Evolutionary conservation across 352 stramenopile species (phyloP).

Genomic region (Lagenidium giganteum): DNA sequence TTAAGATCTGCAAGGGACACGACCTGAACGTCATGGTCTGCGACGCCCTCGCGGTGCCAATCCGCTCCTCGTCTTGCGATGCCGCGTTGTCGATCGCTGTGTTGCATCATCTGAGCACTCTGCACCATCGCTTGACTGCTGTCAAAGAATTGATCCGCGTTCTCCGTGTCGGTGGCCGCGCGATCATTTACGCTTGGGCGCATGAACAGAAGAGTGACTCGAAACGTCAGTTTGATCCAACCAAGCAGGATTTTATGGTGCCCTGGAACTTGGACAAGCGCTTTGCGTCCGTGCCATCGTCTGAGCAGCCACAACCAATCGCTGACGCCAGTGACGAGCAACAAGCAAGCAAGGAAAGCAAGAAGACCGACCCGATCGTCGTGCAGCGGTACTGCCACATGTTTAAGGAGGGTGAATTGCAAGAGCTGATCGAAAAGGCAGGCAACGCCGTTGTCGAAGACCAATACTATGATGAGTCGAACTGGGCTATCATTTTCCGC

Average conservation of each 20-base stretch:
- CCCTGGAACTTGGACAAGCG: slow-evolving; percentile 85
- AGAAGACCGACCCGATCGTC: slow-evolving; percentile 29
- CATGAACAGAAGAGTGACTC: slow-evolving; percentile 79
- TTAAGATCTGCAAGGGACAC: slow-evolving; percentile 51
- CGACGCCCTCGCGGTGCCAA: slow-evolving; percentile 67
- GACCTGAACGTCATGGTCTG: slow-evolving; percentile 71
- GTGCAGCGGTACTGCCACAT: slow-evolving; percentile 88
- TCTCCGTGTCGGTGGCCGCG: slow-evolving; percentile 54
- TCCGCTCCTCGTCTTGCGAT: slow-evolving; percentile 71
- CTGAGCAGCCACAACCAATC: background rate
- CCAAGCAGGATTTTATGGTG: slow-evolving; percentile 83
- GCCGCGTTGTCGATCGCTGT: slow-evolving; percentile 81
- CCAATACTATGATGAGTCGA: slow-evolving; percentile 84
- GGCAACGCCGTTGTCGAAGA: slow-evolving; percentile 60
- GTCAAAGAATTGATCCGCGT: slow-evolving; percentile 79
- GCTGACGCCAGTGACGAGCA: slow-evolving; percentile 8
- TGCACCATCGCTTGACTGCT: slow-evolving; percentile 56
- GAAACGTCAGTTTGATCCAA: slow-evolving; percentile 63
- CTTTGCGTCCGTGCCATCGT: slow-evolving; percentile 23
- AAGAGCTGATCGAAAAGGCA: slow-evolving; percentile 52
- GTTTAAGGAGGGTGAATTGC: slow-evolving; percentile 82
- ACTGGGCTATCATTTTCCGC: slow-evolving; percentile 80
- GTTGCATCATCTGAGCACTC: slow-evolving; percentile 78
- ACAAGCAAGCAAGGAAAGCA: slow-evolving; percentile 5
- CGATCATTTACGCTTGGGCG: slow-evolving; percentile 84